Conservation (phyloP, 495 filamentous ascomycete species). For the Neurospora terricola region DNA sequence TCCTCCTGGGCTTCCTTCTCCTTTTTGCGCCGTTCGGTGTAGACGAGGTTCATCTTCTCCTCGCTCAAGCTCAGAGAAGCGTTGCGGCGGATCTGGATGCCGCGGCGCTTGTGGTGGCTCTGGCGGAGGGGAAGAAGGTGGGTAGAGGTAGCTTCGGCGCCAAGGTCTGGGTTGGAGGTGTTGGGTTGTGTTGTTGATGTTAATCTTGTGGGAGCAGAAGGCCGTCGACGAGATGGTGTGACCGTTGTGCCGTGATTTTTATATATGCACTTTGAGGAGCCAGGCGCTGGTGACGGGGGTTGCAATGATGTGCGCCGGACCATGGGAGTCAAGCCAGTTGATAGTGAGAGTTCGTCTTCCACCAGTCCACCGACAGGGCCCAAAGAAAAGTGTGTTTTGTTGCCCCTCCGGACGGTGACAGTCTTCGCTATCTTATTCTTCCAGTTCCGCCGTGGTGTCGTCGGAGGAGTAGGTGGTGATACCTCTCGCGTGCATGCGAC, state of each 20-base stretch:
- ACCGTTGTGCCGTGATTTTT: background rate
- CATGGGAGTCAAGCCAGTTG: constrained; percentile 62
- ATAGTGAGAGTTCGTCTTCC: constrained; percentile 20
- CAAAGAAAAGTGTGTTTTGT: background rate
- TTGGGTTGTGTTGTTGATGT: constrained; percentile 12
- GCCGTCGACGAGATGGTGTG: background rate
- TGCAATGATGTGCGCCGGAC: constrained; percentile 47
- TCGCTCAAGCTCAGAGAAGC: constrained; percentile 48
- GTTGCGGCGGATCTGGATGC: constrained; percentile 59
- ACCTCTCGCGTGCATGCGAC: background rate
- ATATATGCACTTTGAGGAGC: background rate
- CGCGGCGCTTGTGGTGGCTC: constrained; percentile 57
- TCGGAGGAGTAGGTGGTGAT: background rate
- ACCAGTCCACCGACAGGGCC: background rate
- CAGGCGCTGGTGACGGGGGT: constrained; percentile 28
- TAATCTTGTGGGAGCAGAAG: background rate
- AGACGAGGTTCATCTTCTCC: constrained; percentile 55
- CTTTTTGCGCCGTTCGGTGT: constrained; percentile 43
- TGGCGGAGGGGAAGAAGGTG: constrained; percentile 48
- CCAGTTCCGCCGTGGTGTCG: background rate
- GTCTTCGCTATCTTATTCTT: background rate
- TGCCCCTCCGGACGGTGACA: background rate
- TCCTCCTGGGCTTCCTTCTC: constrained; percentile 29
- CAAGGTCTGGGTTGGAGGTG: constrained; percentile 19
- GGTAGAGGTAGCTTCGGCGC: constrained; percentile 7